These are phyloP conservation scores for Microcyclospora tardicrescens DNA, from an alignment of 2,329 filamentous ascomycete genomes.

Conservation along the genomic window DNA sequence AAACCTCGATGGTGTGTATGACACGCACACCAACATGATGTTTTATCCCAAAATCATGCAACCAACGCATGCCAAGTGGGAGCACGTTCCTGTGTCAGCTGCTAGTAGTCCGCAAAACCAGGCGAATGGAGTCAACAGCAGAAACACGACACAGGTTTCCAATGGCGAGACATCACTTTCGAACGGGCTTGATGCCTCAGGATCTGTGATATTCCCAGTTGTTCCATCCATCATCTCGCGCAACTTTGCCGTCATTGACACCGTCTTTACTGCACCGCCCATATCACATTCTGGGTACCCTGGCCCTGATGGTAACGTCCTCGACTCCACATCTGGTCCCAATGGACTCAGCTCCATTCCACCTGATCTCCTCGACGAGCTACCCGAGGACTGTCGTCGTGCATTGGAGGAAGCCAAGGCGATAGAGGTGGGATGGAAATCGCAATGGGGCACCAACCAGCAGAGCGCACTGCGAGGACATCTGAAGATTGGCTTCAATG, in stretches of 20 bases:
- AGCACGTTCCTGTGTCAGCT: constrained; percentile 45
- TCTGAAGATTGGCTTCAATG: constrained; percentile 36
- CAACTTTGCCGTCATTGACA: constrained; percentile 52
- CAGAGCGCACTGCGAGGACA: constrained; percentile 37
- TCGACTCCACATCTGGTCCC: constrained; percentile 31
- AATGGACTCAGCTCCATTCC: constrained; percentile 51
- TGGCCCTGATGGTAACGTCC: constrained; percentile 41
- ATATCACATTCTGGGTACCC: constrained; percentile 46
- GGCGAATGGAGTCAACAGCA: constrained; percentile 13
- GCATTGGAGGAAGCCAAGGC: constrained; percentile 57
- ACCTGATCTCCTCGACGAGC: constrained; percentile 50
- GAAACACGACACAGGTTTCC: constrained; percentile 5
- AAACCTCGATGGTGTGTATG: constrained; percentile 69
- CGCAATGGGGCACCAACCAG: constrained; percentile 58
- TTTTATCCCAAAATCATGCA: constrained; percentile 82
- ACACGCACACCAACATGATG: constrained; percentile 85
- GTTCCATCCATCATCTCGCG: constrained; percentile 46
- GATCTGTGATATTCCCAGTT: constrained; percentile 35
- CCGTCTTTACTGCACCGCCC: constrained; percentile 44
- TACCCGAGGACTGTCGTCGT: constrained; percentile 56
- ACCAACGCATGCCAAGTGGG: constrained; percentile 73
- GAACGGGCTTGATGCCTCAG: constrained; percentile 4
- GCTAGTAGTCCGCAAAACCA: constrained; percentile 14
- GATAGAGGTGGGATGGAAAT: constrained; percentile 59
- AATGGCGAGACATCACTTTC: constrained; percentile 6